Percentiles rank a stretch among this genome's conserved stretches.
Conservation (phyloP, 1,284 basidiomycete genomes). For the Ustilago xerochloae region DNA sequence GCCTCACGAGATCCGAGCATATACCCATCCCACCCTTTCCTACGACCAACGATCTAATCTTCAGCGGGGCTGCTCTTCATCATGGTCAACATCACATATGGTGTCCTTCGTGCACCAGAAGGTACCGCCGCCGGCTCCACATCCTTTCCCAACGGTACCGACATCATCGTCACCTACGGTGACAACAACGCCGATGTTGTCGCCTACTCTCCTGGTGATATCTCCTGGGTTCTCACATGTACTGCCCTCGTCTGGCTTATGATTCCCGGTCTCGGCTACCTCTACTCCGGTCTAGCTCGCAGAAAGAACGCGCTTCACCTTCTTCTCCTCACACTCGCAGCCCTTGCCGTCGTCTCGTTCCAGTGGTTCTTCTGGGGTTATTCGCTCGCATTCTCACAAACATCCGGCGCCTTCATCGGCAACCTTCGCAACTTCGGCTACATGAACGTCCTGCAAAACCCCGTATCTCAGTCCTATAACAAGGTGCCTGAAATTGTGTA, state of each 20-base stretch:
- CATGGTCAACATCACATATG: slow-evolving; percentile 61
- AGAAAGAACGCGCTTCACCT: slow-evolving; percentile 74
- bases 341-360: slow-evolving; percentile 70
- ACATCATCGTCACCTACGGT: slow-evolving; percentile 63
- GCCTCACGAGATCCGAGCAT: not conserved
- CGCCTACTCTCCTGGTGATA: slow-evolving; percentile 58
- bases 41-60: too few species aligned
- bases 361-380: slow-evolving; percentile 73
- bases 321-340: slow-evolving; percentile 70
- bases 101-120: slow-evolving; percentile 32
- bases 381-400: slow-evolving; percentile 73
- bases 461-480: slow-evolving; percentile 76
- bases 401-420: slow-evolving; percentile 77
- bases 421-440: slow-evolving; percentile 75
- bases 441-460: slow-evolving; percentile 78
- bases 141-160: slow-evolving; percentile 49
- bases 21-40: not conserved
- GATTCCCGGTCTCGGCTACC: slow-evolving; percentile 78
- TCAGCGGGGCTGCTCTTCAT: not conserved
- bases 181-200: slow-evolving; percentile 38
- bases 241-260: slow-evolving; percentile 79
- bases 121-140: slow-evolving; percentile 21
- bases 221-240: slow-evolving; percentile 74
- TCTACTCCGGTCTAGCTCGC: slow-evolving; percentile 86
- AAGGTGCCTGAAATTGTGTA: slow-evolving; percentile 72